Conservation (phyloP, 148 eudicot species). For the Rhododendron kiyosumense region DNA sequence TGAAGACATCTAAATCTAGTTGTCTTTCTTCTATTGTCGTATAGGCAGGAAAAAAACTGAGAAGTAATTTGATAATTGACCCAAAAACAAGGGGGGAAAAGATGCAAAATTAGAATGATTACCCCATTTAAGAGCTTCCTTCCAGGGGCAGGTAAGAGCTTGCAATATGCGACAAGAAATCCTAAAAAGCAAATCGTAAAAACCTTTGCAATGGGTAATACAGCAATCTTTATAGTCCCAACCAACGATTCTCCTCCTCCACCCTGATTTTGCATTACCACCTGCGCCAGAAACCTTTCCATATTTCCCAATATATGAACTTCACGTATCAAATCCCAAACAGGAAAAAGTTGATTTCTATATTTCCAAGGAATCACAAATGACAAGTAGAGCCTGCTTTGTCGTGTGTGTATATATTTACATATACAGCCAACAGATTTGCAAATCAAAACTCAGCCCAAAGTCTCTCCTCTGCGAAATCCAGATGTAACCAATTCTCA, state of each 20-base stretch:
- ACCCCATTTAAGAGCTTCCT: conserved; percentile 95
- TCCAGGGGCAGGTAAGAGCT: conserved; percentile 73
- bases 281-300: conserved; percentile 46
- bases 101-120: not conserved
- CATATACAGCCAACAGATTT: not conserved
- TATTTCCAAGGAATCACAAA: not conserved
- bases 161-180: conserved; percentile 77
- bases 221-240: conserved; percentile 73
- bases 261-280: conserved; percentile 34
- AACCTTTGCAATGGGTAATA: conserved; percentile 87
- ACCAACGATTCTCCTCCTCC: conserved; percentile 42
- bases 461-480: not conserved
- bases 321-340: not conserved
- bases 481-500: not conserved
- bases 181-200: conserved; percentile 90
- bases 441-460: not conserved
- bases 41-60: not conserved
- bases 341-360: not conserved
- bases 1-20: not conserved
- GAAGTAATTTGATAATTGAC: not conserved
- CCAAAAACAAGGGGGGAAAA: not conserved
- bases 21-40: not conserved
- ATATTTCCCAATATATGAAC: conserved; percentile 16
- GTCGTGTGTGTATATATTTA: too few species aligned
- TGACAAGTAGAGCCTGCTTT: not conserved